Evolutionary conservation across 192 early-diverging fungal species (phyloP).

Genomic region (Coemansia sp.): DNA sequence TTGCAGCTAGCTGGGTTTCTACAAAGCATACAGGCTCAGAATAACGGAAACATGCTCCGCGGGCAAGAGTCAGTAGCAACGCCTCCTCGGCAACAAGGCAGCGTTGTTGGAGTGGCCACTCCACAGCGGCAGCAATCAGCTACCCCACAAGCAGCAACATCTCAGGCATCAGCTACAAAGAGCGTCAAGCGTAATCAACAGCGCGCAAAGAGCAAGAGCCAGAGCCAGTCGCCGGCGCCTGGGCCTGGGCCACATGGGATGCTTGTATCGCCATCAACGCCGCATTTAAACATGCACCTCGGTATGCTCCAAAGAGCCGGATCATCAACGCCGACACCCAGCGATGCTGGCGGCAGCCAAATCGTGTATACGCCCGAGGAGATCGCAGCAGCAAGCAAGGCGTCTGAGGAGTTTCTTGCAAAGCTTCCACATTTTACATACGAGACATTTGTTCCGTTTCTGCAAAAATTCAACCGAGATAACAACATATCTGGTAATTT

Average conservation of each 20-base stretch:
- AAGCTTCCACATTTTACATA: constrained; percentile 38
- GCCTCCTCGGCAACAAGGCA: neutral
- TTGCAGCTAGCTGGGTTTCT: constrained; percentile 36
- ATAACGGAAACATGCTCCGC: constrained; percentile 8
- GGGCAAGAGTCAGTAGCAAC: neutral
- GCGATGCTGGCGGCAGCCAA: constrained; percentile 20
- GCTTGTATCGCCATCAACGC: constrained; percentile 31
- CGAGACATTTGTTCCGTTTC: constrained; percentile 37
- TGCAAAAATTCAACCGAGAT: constrained; percentile 46
- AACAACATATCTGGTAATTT: constrained; percentile 42
- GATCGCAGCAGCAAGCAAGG: constrained; percentile 34
- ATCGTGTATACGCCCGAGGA: constrained; percentile 38
- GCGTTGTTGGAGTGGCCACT: constrained; percentile 13
- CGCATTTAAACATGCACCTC: constrained; percentile 18
- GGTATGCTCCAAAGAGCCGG: constrained; percentile 19
- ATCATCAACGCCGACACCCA: constrained; percentile 39
- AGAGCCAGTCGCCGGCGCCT: constrained; percentile 47
- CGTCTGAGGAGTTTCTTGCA: constrained; percentile 45
- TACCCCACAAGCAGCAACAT: constrained; percentile 8
- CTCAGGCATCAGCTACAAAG: constrained; percentile 10
- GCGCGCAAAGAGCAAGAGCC: constrained; percentile 14
- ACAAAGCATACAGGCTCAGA: constrained; percentile 36
- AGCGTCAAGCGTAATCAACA: constrained; percentile 29
- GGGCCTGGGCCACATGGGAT: constrained; percentile 18
- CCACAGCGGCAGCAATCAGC: constrained; percentile 32